Base-by-base conservation (phyloP, 1,284 basidiomycete genomes). In the Cryptococcus sp. region DNA sequence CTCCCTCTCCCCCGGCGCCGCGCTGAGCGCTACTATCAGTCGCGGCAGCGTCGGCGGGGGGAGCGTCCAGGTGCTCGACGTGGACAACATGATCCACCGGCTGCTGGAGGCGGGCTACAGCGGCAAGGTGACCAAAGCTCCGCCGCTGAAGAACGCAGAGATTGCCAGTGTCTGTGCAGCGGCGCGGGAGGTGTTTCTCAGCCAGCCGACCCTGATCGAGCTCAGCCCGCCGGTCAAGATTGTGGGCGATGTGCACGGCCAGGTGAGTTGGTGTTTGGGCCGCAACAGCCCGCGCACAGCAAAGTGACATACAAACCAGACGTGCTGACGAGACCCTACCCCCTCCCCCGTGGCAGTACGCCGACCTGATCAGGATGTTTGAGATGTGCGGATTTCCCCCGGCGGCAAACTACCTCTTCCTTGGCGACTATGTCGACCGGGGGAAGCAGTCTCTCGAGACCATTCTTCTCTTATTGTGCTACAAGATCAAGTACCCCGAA, bases 141-240 rank as follows among this genome's bases (percentile, higher is more conserved):
- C 97, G 56, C 93, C 91, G 72, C 82, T 98, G 65, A 98, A 98
- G 82, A 98, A 97, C 75, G 85, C 87, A 35, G 96, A 99, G 80
- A 97, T 98, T 71, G 88, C 87, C 16, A 87, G 90, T 42, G 89
- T 99, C 60, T 98, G 96, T 78, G 86, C 90, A 64, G 91, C 95
- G n/a, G 95, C 94, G 21, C 86, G 95, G 55, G 96, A 98, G 66
- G 90, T 98, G 52, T 95, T 98, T 76, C 85, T 99, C 63, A 87
- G 84, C 68, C 96, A 99, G 77, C 96, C 96, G 9, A 98, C 96
- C 1, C 85, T 99, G 60, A 90, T 99, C 73, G 96, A 99, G 79
- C 84, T 99, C 50, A 92, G 89, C 21, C 96, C 96, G 8, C 95
- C 96, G 11, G 96, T 98, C 69, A 99, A 98, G 83, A 98, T 99